Evolutionary conservation across 1,284 basidiomycete species (phyloP), one percentile per base, ranked within the genome.

Genomic region (Inonotus hispidus): DNA sequence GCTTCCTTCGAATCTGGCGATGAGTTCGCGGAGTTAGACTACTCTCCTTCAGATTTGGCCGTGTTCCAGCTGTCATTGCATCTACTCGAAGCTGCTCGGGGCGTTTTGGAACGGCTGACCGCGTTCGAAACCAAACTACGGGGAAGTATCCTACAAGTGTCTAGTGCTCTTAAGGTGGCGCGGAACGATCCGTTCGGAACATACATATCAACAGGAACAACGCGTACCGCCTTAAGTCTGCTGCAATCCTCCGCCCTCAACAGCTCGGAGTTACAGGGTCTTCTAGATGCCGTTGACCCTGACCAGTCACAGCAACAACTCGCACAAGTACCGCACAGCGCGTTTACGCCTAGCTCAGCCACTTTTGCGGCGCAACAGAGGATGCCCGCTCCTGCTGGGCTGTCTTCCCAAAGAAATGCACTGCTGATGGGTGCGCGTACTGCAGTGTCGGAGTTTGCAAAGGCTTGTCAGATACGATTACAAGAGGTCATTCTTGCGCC

Each of bases 401-500:
- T 66, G 46, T 66, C 68, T 39, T 64, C 68, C 35, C 64, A 65
- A n/a, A 11, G 64, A 64, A 54, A 76, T 14, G 75, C 77, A 8
- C 71, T 94, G 27, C 80, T 95, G 4, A 70, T 77, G 1, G 76
- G 75, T 23, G 81, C 88, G 0, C 82, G 83, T 29, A 72, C 74
- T 10, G 81, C 90, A 0, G 75, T 95, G 2, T 81, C 80, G 1
- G 71, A 76, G 0, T 88, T 95, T 66, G 90, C 93, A 0, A 79
- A 79, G 54, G 76, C 87, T 0, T 87, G 89, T 50, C 95, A 98
- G 68, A 72, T 78, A 3, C 83, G 88, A 60, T 78, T 97, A 13
- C 92, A 94, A 70, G 79, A 82, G 58, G 91, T 89, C 16, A 91
- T 98, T 66, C 79, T 98, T 29, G 84, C 89, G 0, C 95, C 96